Percentiles rank a stretch among this genome's conserved stretches.
Evolutionary conservation across 371 early-diverging fungal species (phyloP).

Genomic region (Rhizopus stolonifer): DNA sequence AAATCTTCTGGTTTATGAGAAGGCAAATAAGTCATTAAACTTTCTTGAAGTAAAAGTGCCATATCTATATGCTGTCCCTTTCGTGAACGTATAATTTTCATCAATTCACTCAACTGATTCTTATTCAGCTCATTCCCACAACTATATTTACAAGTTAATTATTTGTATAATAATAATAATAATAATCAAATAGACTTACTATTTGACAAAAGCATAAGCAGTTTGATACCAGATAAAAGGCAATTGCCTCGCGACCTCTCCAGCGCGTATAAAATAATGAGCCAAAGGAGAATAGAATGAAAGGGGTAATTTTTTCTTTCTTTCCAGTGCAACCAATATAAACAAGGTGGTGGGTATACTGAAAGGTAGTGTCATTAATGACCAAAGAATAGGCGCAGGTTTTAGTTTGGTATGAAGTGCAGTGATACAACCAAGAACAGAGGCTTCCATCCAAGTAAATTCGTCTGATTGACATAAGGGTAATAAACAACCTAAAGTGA

Average conservation of each 20-base stretch:
- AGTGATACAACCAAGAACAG: constrained; percentile 87
- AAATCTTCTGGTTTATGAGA: neutral
- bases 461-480: constrained; percentile 89
- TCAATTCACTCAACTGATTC: constrained; percentile 1
- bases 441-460: constrained; percentile 92
- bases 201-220: constrained; percentile 85
- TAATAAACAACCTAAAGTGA: constrained; percentile 91
- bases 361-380: constrained; percentile 88
- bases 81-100: constrained; percentile 2
- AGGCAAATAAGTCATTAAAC: neutral
- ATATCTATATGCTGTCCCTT: neutral
- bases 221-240: constrained; percentile 97
- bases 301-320: constrained; percentile 95
- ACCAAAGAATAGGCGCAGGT: constrained; percentile 87
- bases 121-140: constrained; percentile 10
- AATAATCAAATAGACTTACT: constrained; percentile 38
- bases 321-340: constrained; percentile 90
- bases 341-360: constrained; percentile 88
- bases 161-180: neutral
- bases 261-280: constrained; percentile 82
- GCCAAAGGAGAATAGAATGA: constrained; percentile 92
- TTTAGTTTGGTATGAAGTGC: constrained; percentile 77
- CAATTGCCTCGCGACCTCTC: constrained; percentile 68
- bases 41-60: neutral
- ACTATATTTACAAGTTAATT: neutral